Evolutionary conservation across 1,284 basidiomycete species (phyloP), one percentile per base, ranked within the genome.

Genomic region (Fistulinella cinereoalba): DNA sequence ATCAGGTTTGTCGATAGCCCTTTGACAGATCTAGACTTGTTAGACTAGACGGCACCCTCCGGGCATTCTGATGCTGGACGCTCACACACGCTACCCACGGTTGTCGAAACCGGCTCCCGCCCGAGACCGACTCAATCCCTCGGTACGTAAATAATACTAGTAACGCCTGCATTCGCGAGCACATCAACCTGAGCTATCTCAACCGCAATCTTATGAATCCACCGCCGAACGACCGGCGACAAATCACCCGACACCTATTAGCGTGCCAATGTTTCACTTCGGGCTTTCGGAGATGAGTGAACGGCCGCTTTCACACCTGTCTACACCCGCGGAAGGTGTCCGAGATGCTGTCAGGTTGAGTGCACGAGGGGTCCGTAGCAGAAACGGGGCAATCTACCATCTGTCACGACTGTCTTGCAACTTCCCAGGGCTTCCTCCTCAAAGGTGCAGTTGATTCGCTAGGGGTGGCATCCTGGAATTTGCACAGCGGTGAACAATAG

Each of bases 371-470:
- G 21, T 45, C 33, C 38, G 9, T 37, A 49, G 31, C 28, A 32
- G 16, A 32, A 31, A 3, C 28, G 10, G 37, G 29, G 23, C 23
- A 32, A 42, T 62, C 57, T 49, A 52, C 32, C 51, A 40, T 53
- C 42, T 42, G 29, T 62, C 46, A 61, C 36, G 45, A 51, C 49
- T 49, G 19, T 18, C 31, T 41, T 32, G 49, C 29, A 31, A 19
- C 38, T 56, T 86, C 83, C 83, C 83, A 85, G 25, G 83, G 83
- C 52, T 85, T 86, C 68, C 70, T 80, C 48, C 75, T 71, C 18
- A 67, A 51, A 6, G 66, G 56, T 1, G 73, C 66, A 21, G 52
- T 74, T 3, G 83, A 83, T 55, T 73, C 61, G 51, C 82, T 85
- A 2, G 81, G 79, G 42, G 71, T 50, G 25, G 68, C 72, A 11